Conservation (phyloP, 2,329 filamentous ascomycete species). For the Pyrenochaeta sp. region DNA sequence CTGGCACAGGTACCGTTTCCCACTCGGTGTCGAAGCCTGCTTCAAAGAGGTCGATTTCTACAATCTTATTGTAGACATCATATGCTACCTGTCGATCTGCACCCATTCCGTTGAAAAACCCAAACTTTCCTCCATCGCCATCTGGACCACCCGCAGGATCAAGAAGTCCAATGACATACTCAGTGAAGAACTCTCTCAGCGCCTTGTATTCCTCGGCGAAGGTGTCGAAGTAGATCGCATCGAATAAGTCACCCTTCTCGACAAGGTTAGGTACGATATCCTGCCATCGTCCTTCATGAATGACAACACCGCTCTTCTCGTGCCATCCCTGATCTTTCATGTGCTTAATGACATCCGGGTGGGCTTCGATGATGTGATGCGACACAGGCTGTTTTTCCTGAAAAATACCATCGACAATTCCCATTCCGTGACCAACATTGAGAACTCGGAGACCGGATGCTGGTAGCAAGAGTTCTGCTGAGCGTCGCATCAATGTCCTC, state of each 20-base stretch:
- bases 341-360: constrained; percentile 56
- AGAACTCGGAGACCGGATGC: constrained; percentile 54
- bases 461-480: constrained; percentile 54
- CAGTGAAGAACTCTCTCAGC: constrained; percentile 85
- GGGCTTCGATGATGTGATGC: constrained; percentile 63
- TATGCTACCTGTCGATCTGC: constrained; percentile 93
- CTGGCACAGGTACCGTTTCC: constrained; percentile 78
- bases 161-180: constrained; percentile 82
- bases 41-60: constrained; percentile 89
- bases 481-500: constrained; percentile 57
- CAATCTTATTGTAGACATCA: constrained; percentile 90
- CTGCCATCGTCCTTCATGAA: constrained; percentile 61
- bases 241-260: constrained; percentile 53
- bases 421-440: constrained; percentile 62
- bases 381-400: constrained; percentile 53
- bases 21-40: constrained; percentile 90
- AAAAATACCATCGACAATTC: constrained; percentile 59
- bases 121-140: constrained; percentile 62
- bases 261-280: constrained; percentile 57
- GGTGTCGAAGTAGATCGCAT: constrained; percentile 89
- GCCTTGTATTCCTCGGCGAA: constrained; percentile 94
- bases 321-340: constrained; percentile 59
- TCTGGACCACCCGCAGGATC: constrained; percentile 59
- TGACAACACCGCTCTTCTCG: constrained; percentile 57
- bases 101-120: constrained; percentile 79